A percentile compares a stretch with the other conserved stretches of the same genome.
These are phyloP conservation scores for Dendrostoma leiphaemia DNA, from an alignment of 2,329 filamentous ascomycete species.

Conservation along the genomic window DNA sequence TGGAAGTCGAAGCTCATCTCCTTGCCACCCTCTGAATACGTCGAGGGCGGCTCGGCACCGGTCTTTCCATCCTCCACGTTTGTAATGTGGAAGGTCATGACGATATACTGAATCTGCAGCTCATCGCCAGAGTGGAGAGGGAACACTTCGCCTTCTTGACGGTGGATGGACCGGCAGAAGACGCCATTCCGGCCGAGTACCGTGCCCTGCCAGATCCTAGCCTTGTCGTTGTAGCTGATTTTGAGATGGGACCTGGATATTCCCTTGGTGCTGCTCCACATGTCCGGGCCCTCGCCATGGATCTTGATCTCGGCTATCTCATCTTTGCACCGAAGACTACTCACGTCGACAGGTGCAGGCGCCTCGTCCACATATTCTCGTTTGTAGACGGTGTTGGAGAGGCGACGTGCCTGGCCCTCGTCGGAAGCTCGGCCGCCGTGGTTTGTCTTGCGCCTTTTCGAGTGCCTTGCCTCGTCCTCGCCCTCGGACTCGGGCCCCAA, in stretches of 20 bases:
- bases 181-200: conserved; percentile 65
- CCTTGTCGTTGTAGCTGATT: conserved; percentile 66
- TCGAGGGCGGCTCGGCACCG: conserved; percentile 54
- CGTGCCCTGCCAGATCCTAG: conserved; percentile 63
- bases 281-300: conserved; percentile 64
- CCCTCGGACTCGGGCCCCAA: conserved; percentile 61
- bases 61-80: conserved; percentile 56
- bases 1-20: conserved; percentile 76
- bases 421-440: conserved; percentile 26
- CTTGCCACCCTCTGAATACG: conserved; percentile 57
- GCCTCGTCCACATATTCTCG: conserved; percentile 61
- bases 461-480: conserved; percentile 45
- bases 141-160: conserved; percentile 54
- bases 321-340: conserved; percentile 58
- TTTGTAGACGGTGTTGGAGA: conserved; percentile 46
- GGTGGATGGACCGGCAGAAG: conserved; percentile 58
- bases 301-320: conserved; percentile 67
- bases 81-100: conserved; percentile 68
- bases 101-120: conserved; percentile 71
- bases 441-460: conserved; percentile 46
- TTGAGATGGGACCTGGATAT: conserved; percentile 74
- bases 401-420: conserved; percentile 12
- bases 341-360: conserved; percentile 57
- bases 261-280: conserved; percentile 63
- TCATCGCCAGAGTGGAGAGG: conserved; percentile 61